Evolutionary conservation across 495 filamentous ascomycete genomes (phyloP).

Genomic region (Amphirosellinia nigrospora): DNA sequence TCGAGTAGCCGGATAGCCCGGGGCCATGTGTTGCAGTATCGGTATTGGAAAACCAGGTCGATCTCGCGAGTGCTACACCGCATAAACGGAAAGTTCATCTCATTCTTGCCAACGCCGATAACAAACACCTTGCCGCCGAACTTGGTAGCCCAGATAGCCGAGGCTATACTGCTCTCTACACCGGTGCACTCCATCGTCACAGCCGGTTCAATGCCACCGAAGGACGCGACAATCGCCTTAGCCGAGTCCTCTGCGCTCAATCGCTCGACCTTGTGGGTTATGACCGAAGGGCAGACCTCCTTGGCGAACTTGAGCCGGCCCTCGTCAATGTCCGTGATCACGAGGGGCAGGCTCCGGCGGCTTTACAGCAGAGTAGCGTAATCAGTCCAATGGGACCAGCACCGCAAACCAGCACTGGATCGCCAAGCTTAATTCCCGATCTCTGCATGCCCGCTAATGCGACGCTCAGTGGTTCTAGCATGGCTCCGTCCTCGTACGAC

Average conservation of each 20-base stretch:
- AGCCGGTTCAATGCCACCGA: slow-evolving; percentile 75
- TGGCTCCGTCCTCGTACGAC: slow-evolving; percentile 85
- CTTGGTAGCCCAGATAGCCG: slow-evolving; percentile 85
- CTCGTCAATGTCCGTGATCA: slow-evolving; percentile 92
- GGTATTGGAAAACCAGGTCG: slow-evolving; percentile 94
- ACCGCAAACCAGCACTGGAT: slow-evolving; percentile 84
- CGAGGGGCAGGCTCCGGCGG: slow-evolving; percentile 86
- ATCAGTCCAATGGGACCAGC: slow-evolving; percentile 92
- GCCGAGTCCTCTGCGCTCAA: slow-evolving; percentile 73
- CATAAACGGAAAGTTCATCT: slow-evolving; percentile 95
- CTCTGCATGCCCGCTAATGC: slow-evolving; percentile 84
- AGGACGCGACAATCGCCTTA: slow-evolving; percentile 65
- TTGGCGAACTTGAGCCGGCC: slow-evolving; percentile 82
- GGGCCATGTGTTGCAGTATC: slow-evolving; percentile 95
- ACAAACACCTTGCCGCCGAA: slow-evolving; percentile 95
- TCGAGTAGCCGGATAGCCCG: slow-evolving; percentile 85
- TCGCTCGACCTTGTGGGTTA: slow-evolving; percentile 78
- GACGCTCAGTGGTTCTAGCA: slow-evolving; percentile 86
- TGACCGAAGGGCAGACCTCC: slow-evolving; percentile 71
- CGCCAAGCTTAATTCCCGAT: slow-evolving; percentile 76
- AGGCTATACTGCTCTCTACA: slow-evolving; percentile 83
- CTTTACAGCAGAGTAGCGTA: slow-evolving; percentile 77
- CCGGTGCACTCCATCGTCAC: slow-evolving; percentile 89
- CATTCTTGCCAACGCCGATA: slow-evolving; percentile 90
- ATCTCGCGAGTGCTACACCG: slow-evolving; percentile 86